A percentile compares a stretch with the other conserved stretches of the same genome.
phyloP scores from a whole-genome alignment of 768 basidiomycete species.

The Auricularia sp. region DNA sequence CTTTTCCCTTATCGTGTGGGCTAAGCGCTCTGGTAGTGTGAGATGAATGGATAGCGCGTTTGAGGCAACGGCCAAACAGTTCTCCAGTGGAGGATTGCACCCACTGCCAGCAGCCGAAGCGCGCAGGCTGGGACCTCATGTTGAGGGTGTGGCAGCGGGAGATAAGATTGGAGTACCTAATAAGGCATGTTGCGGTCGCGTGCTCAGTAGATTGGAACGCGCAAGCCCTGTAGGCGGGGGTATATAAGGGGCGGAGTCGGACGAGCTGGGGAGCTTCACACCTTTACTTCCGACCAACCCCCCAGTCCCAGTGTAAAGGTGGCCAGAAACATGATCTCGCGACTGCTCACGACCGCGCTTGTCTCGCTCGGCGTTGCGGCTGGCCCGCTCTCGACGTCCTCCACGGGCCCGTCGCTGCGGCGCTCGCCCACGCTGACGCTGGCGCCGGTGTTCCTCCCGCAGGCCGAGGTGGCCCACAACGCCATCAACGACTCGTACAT shows the following conservation, averaged over 20 bases:
- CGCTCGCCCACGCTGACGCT: not conserved
- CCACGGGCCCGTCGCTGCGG: not conserved
- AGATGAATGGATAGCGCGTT: no score
- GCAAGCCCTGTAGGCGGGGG: not conserved
- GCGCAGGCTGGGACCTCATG: no score
- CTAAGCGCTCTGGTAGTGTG: no score
- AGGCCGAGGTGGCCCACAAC: slow-evolving; percentile 35
- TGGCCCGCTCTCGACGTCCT: slow-evolving; percentile 4
- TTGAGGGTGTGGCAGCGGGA: no score
- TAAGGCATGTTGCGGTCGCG: not conserved
- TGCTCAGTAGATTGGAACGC: not conserved
- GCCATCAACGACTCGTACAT: slow-evolving; percentile 90
- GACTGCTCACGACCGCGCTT: not conserved
- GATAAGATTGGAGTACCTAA: not conserved
- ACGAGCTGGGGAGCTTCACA: not conserved
- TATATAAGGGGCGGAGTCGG: not conserved
- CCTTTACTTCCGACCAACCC: not conserved
- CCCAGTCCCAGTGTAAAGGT: not conserved
- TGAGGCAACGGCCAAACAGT: no score
- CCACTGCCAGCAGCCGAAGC: no score
- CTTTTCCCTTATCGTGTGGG: no score
- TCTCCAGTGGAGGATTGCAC: no score
- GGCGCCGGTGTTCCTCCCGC: not conserved
- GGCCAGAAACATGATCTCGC: no score
- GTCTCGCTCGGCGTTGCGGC: not conserved